Percentiles rank a stretch among this genome's conserved stretches.
These are phyloP conservation scores for Sporobolomyces pararoseus DNA, from an alignment of 768 basidiomycete species.

Conservation along the genomic window DNA sequence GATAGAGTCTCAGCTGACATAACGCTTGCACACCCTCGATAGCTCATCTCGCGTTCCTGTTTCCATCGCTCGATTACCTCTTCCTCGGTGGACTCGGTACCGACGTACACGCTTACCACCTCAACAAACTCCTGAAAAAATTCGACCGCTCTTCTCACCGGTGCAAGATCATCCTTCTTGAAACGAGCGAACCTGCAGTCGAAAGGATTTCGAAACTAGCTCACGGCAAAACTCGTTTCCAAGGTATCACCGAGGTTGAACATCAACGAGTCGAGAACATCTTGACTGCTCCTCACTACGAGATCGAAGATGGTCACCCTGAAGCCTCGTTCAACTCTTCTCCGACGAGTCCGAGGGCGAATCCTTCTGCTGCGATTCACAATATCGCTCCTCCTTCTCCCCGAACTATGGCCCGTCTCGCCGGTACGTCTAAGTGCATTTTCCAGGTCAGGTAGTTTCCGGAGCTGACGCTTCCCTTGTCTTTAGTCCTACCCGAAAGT, in stretches of 20 bases:
- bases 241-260: background rate
- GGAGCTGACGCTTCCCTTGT: background rate
- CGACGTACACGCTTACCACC: constrained; percentile 3
- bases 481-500: background rate
- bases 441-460: background rate
- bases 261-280: background rate
- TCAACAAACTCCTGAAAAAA: background rate
- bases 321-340: background rate
- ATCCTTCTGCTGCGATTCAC: background rate
- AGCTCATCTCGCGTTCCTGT: constrained; percentile 18
- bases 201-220: background rate
- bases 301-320: background rate
- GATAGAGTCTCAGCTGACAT: background rate
- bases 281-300: background rate
- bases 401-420: background rate
- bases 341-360: too few species aligned
- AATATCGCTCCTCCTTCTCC: background rate
- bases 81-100: constrained; percentile 22
- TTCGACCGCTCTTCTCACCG: background rate
- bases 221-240: background rate
- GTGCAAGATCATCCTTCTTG: constrained; percentile 4
- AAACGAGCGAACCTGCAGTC: background rate
- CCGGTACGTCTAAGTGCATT: background rate
- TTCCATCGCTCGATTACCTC: background rate
- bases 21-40: too few species aligned